Percentiles rank a stretch among this genome's conserved stretches.
Evolutionary conservation across 2,329 filamentous ascomycete species (phyloP).

Genomic region (Allantophomopsis lycopodina): DNA sequence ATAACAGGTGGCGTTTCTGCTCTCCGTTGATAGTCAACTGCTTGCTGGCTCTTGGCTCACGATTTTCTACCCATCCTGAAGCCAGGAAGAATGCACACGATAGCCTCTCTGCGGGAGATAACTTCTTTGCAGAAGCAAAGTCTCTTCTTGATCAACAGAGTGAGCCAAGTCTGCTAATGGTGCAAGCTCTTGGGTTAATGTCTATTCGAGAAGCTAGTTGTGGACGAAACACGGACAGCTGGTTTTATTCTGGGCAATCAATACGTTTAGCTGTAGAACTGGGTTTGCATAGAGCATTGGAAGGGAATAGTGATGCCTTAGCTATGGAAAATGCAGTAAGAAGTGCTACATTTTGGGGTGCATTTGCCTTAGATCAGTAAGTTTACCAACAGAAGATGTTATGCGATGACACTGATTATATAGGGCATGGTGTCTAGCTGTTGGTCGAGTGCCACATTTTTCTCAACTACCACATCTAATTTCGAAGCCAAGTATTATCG

Average conservation of each 20-base stretch:
- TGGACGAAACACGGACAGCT: constrained; percentile 59
- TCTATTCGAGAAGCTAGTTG: constrained; percentile 61
- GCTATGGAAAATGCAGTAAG: constrained; percentile 29
- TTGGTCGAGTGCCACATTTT: constrained; percentile 42
- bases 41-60: constrained; percentile 39
- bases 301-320: constrained; percentile 3
- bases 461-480: constrained; percentile 39
- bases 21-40: constrained; percentile 25
- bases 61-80: constrained; percentile 53
- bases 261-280: constrained; percentile 51
- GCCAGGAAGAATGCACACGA: constrained; percentile 45
- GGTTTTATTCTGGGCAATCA: constrained; percentile 59
- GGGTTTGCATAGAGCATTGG: constrained; percentile 7
- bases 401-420: neutral
- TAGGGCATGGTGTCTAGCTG: constrained; percentile 49
- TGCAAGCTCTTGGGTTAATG: constrained; percentile 66
- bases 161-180: constrained; percentile 51
- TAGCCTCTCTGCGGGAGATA: constrained; percentile 56
- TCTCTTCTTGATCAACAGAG: constrained; percentile 39
- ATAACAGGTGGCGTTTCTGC: constrained; percentile 4
- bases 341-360: constrained; percentile 36
- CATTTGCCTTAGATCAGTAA: constrained; percentile 44
- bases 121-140: constrained; percentile 59
- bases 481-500: constrained; percentile 43
- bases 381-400: constrained; percentile 13